Base-by-base conservation (phyloP, 2,329 filamentous ascomycete species). In the Cyphellophora attinorum region DNA sequence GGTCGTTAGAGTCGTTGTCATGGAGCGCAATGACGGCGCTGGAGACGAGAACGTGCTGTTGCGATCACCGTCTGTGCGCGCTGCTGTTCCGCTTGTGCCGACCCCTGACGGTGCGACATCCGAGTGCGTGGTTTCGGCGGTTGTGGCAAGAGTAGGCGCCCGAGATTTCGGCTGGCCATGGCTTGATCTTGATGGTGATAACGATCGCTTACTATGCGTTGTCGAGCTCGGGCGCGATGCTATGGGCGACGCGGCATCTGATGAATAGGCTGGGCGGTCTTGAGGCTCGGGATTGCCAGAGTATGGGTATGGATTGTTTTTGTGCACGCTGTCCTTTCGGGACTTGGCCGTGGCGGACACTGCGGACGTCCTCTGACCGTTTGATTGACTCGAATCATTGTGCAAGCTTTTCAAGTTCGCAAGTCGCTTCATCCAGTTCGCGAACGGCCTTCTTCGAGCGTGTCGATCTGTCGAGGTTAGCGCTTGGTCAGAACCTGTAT, bases 351-450 rank as follows among this genome's bases (percentile, higher is more conserved):
- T 39, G 21, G 35, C 42, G 55, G 56, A 35, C 3, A 6, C 5
- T 14, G 17, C 15, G 6, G 16, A 12, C 15, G 15, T 6, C 10
- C 14, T 14, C 10, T 8, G 8, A 19, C 19, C 19, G 6, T 13
- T 13, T 12, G 29, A 18, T 2, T 31, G 58, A 53, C 13, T 48
- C 11, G 67, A 59, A 40, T 76, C 70, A 44, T 72, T 75, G 19
- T 79, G 81, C 4, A 78, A 79, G 37, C 65, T 70, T 59, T 93
- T 95, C 61, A 94, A 80, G 57, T 81, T 89, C 42, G 86, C 79
- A 38, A 96, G 74, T 53, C 88, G 88, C 69, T 88, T 93, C 68
- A 98, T 85, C 82, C 89, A 93, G 48, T 79, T 84, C 30, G 88
- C 76, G 56, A 96, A 96, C 15, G 88, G 89, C 45, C 84, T 78